phyloP scores from a whole-genome alignment of 208 protist species.

The Acanthamoeba royreba region DNA sequence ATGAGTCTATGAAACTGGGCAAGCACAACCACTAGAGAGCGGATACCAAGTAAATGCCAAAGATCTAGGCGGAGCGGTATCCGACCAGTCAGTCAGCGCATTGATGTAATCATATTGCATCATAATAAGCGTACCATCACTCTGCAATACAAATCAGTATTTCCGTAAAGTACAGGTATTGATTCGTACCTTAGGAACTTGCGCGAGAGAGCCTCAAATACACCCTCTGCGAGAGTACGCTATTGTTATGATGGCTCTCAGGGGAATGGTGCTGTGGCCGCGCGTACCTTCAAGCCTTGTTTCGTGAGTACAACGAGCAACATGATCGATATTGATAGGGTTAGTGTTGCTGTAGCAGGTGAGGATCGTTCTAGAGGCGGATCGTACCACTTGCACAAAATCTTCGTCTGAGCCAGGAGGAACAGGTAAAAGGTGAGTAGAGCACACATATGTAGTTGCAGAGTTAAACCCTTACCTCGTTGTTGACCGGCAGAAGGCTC shows the following conservation, averaged over 20 bases:
- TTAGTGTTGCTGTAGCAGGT: background rate
- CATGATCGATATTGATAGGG: too few relatives aligned
- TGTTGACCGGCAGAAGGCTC: background rate
- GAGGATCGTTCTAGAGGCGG: background rate
- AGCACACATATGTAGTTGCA: background rate
- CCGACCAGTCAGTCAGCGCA: background rate
- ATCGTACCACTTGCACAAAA: background rate
- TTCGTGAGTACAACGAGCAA: too few relatives aligned
- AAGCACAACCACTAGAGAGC: background rate
- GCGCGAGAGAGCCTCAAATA: background rate
- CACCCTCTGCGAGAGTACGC: background rate
- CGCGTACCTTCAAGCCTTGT: conserved; percentile 34
- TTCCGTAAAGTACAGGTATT: too few relatives aligned
- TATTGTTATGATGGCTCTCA: background rate
- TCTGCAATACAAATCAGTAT: too few relatives aligned
- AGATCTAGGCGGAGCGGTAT: background rate
- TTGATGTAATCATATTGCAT: background rate
- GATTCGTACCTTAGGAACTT: background rate
- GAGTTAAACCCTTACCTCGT: background rate
- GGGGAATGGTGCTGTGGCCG: too few relatives aligned
- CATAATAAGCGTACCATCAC: background rate
- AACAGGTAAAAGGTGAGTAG: background rate
- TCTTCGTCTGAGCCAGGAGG: background rate
- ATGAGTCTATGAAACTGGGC: background rate
- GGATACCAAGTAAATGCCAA: conserved; percentile 17